Evolutionary conservation across 106 monocot species (phyloP), one percentile per base, ranked within the genome.

Genomic region (Iris macrosiphon): DNA sequence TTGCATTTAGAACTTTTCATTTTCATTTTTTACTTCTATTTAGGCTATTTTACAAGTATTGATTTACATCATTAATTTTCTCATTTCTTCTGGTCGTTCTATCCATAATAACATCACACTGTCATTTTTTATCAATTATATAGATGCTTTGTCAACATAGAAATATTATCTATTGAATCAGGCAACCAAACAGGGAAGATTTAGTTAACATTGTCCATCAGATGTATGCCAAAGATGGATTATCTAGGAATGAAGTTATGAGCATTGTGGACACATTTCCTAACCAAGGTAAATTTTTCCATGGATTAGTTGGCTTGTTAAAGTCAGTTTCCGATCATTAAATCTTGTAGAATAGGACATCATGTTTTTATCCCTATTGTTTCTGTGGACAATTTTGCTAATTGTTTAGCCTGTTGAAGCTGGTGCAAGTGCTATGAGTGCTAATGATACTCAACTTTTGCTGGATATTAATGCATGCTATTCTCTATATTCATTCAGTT

Each of bases 211-310:
- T 94, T 65, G 93, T 94, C 45, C 45, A 84, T 28, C 37, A 55
- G 47, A 94, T 94, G 88, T 88, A 84, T 68, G 64, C 65, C 40
- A 94, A 88, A 61, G 93, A 94, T 88, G 93, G 81, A 11, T 67
- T 94, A 43, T 78, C 88, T 13, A 70, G 52, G 34, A 57, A 67
- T 34, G 88, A 78, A 44, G 88, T 94, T 47, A 42, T 32, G 24
- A 45, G 14, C 52, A 63, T 88, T 28, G 88, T 94, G 18, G 88
- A 88, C 20, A 70, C 71, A 57, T 94, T 94, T 69, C 93, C 93
- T 18, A 94, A 94, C 57, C 93, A 94, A 94, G 88, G 88, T 87
- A 68, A 18, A 54, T 41, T 18, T 40, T 4, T 11, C 20, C 26
- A 21, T 32, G 22, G 39, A 27, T 35, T 38, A 28, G 31, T 34